Base-by-base conservation (phyloP, 176 grass and related monocot species). In the Raddia guianensis region DNA sequence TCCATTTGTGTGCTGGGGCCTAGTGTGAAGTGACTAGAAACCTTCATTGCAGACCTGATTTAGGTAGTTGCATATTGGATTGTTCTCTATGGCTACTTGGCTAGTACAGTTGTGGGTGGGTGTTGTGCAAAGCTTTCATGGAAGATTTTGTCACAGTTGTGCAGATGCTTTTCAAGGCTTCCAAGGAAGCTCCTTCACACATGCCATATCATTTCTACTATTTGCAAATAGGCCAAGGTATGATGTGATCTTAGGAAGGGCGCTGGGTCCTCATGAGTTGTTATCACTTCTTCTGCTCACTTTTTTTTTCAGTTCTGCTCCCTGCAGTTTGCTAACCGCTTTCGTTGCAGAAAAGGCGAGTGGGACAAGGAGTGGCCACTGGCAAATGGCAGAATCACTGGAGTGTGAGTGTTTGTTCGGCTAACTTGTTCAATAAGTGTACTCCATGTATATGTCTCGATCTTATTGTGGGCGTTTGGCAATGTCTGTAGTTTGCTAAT, bases 91-190 rank as follows among this genome's bases (percentile, higher is more conserved):
- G 56, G 10, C 19, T 40, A 40, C 37, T 48, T 3, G 12, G 21
- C 12, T 42, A 37, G 12, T 16, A 21, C 18, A 43, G 64, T 32
- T 49, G 4, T 3, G 34, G 16, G 44, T 13, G 27, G 37, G 37
- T 21, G 57, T 16, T 34, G 55, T 19, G 48, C 33, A 71, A 48
- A 53, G 34, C 57, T 72, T 72, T 65, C 68, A 44, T 66, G 21
- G 49, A 65, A 56, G 68, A 85, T 48, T 35, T 79, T 54, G 8
- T 8, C 18, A 52, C 66, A 18, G 13, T 68, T 37, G 11, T 67
- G 16, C 49, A 80, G 12, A 72, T 51, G 2, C 3, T 16, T 78
- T 16, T 10, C 32, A 14, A 9, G 59, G 5, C 45, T 70, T 56
- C 44, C 68, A 48, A 11, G 15, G 65, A 52, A 72, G 20, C 40